Percentiles rank a stretch among this genome's conserved stretches.
phyloP scores from a whole-genome alignment of 305 asterid genomes.

The Fraxinus baroniana region DNA sequence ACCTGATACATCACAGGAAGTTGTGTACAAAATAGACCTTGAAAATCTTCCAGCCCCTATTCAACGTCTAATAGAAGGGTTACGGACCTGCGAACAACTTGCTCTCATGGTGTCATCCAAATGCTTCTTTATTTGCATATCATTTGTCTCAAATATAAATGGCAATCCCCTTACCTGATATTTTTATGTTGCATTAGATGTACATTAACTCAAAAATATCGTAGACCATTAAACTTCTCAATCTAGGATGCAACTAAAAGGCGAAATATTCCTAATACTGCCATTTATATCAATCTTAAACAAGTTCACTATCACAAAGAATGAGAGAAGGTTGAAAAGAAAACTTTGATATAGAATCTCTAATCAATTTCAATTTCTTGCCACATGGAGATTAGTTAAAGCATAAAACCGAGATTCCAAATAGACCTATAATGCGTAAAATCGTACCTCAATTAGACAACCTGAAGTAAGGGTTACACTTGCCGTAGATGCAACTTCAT shows the following conservation, averaged over 20 bases:
- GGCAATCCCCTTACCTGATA: slow-evolving; percentile 25
- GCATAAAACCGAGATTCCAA: not conserved
- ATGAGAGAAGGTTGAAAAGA: not conserved
- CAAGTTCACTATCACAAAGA: not conserved
- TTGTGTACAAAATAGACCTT: slow-evolving; percentile 26
- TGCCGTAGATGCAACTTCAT: slow-evolving; percentile 37
- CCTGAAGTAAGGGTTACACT: slow-evolving; percentile 47
- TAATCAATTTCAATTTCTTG: not conserved
- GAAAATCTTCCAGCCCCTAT: not conserved
- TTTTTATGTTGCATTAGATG: slow-evolving; percentile 6
- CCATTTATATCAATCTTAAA: not conserved
- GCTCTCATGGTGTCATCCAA: slow-evolving; percentile 23
- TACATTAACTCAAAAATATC: not conserved
- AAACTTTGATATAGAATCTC: not conserved
- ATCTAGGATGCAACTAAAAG: not conserved
- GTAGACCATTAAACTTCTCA: not conserved
- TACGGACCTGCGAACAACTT: slow-evolving; percentile 4
- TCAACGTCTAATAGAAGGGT: slow-evolving; percentile 20
- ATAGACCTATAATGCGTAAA: not conserved
- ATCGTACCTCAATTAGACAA: slow-evolving; percentile 70
- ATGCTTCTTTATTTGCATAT: slow-evolving; percentile 23
- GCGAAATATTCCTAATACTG: not conserved
- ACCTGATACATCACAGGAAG: slow-evolving; percentile 16
- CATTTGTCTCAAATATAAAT: slow-evolving; percentile 35
- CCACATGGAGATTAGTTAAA: not conserved